phyloP scores from a whole-genome alignment of 2,329 filamentous ascomycete species.

The Calonectria henricotiae region DNA sequence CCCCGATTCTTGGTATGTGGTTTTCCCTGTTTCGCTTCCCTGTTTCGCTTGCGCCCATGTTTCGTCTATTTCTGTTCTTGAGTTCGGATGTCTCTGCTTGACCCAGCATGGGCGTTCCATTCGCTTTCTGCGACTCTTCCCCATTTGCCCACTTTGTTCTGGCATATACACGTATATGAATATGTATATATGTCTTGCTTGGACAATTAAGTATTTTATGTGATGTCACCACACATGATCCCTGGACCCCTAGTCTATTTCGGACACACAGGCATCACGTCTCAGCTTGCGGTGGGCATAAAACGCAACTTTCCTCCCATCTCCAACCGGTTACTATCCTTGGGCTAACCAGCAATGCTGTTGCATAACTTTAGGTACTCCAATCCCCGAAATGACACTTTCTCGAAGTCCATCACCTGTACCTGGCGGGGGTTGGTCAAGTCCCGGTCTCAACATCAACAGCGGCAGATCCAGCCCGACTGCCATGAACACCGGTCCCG shows the following conservation, averaged over 20 bases:
- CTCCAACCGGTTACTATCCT: conserved; percentile 36
- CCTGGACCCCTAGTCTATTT: conserved; percentile 22
- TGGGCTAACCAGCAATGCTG: conserved; percentile 51
- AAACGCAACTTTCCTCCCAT: conserved; percentile 34
- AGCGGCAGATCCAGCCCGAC: conserved; percentile 80
- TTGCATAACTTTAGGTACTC: conserved; percentile 64
- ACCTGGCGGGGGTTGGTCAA: conserved; percentile 90
- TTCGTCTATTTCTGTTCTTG: conserved; percentile 43
- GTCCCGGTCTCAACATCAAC: conserved; percentile 82
- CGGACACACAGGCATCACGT: conserved; percentile 27
- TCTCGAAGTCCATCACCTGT: conserved; percentile 91
- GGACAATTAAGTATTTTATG: conserved; percentile 26
- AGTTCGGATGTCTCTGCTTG: conserved; percentile 29
- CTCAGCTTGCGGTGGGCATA: conserved; percentile 38
- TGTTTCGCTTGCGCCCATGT: conserved; percentile 42
- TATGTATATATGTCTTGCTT: conserved; percentile 22
- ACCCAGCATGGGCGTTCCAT: conserved; percentile 29
- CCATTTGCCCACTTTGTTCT: background rate
- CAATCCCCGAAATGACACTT: conserved; percentile 80
- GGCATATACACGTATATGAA: conserved; percentile 15
- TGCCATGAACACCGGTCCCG: conserved; percentile 70
- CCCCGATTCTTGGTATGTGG: conserved; percentile 72
- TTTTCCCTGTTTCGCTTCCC: background rate
- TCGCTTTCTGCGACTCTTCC: conserved; percentile 37
- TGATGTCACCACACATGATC: conserved; percentile 30